Conservation (phyloP, 2,329 filamentous ascomycete species). For the Fusarium sterilihyphosum region DNA sequence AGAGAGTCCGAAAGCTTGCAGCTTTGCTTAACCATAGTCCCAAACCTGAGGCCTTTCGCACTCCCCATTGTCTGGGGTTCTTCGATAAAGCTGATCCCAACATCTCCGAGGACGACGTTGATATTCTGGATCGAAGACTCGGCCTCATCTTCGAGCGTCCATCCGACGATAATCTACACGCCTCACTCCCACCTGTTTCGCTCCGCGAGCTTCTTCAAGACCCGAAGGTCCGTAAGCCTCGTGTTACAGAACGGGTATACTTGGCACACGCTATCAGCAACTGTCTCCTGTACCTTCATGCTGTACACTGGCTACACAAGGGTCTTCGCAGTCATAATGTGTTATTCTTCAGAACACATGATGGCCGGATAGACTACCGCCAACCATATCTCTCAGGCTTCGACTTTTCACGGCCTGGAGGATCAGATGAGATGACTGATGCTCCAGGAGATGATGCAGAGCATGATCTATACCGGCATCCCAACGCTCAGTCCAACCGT, state of each 20-base stretch:
- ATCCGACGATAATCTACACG: slow-evolving; percentile 47
- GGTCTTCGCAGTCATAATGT: slow-evolving; percentile 65
- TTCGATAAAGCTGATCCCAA: slow-evolving; percentile 56
- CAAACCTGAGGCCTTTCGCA: slow-evolving; percentile 60
- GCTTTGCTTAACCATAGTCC: slow-evolving; percentile 57
- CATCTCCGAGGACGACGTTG: slow-evolving; percentile 51
- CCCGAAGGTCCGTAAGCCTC: slow-evolving; percentile 52
- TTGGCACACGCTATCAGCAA: slow-evolving; percentile 63
- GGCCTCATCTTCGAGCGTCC: slow-evolving; percentile 66
- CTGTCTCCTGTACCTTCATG: slow-evolving; percentile 64
- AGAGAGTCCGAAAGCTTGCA: slow-evolving; percentile 59
- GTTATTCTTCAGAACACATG: slow-evolving; percentile 56
- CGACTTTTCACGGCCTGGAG: slow-evolving; percentile 63
- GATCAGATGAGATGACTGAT: slow-evolving; percentile 61
- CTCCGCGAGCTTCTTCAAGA: slow-evolving; percentile 58
- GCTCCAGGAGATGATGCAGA: slow-evolving; percentile 55
- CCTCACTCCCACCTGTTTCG: slow-evolving; percentile 54
- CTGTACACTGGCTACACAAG: slow-evolving; percentile 68
- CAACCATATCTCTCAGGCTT: slow-evolving; percentile 62
- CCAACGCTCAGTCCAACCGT: slow-evolving; percentile 51
- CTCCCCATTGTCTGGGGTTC: slow-evolving; percentile 62
- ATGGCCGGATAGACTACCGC: slow-evolving; percentile 49
- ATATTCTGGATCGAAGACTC: slow-evolving; percentile 55
- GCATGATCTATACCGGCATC: slow-evolving; percentile 63
- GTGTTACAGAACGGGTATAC: slow-evolving; percentile 61